Base-by-base conservation (phyloP, 2,329 filamentous ascomycete species). In the Alternaria triticina region DNA sequence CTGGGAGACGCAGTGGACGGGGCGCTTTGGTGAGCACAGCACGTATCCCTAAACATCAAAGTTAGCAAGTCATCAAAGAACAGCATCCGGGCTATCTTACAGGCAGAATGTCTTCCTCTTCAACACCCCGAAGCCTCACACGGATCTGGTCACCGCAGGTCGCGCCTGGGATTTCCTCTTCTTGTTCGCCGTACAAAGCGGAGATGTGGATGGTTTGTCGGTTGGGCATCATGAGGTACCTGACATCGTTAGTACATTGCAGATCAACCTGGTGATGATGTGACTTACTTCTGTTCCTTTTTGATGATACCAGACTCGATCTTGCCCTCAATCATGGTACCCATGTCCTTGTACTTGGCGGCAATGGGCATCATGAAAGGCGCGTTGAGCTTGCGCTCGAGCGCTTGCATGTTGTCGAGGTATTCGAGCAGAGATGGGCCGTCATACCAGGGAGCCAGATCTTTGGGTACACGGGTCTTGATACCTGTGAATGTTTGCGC, bases 291-390 rank as follows among this genome's bases (percentile, higher is more conserved):
- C 43, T 63, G 57, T 15, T 63, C 61, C 33, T 63, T 63, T 28
- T 63, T 63, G 28, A 63, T 63, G 36, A 63, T 56, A 43, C 71
- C 95, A 17, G 94, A 92, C 82, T 99, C 96, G 69, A 99, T 92
- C 86, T 97, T 97, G 70, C 96, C 96, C 83, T 99, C 96, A 45
- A 97, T 88, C 88, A 99, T 94, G 66, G 96, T 99, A 74, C 96
- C 96, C 87, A 99, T 91, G 79, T 99, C 96, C 74, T 92, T 89
- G 85, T 98, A 99, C 83, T 99, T 99, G 82, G 93, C 93, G 68
- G 92, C 92, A 69, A 99, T 87, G 9, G 96, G 92, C 94, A 99
- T 97, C 96, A 99, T 98, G 86, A 99, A 98, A 10, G 96, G 95
- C 2, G 96, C 96, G 74, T 97, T 97, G 74, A 97, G 83, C 85